These are phyloP conservation scores for Hawksworthiomyces lignivorus DNA, from an alignment of 2,329 filamentous ascomycete genomes.

Conservation along the genomic window DNA sequence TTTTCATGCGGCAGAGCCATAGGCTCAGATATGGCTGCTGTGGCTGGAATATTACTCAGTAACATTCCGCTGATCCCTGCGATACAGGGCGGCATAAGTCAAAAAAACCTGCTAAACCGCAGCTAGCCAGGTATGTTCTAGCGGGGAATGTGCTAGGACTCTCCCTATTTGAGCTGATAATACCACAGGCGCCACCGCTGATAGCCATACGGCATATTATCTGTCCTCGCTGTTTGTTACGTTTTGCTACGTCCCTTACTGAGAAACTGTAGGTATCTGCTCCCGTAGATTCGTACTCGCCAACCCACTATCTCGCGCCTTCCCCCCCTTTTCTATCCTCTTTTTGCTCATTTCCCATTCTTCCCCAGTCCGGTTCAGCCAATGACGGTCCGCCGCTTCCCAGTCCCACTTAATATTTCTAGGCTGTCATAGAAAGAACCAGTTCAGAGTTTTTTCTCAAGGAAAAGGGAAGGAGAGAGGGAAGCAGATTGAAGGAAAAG, in stretches of 20 bases:
- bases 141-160: neutral
- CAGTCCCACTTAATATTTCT: conserved; percentile 6
- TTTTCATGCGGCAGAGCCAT: too few relatives aligned
- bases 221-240: neutral
- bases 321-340: conserved; percentile 9
- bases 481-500: neutral
- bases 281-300: too few relatives aligned
- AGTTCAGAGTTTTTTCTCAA: too few relatives aligned
- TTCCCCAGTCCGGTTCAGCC: conserved; percentile 8
- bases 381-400: conserved; percentile 3
- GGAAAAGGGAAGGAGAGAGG: neutral
- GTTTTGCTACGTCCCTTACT: neutral
- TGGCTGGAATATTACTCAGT: neutral
- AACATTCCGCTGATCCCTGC: conserved; percentile 1
- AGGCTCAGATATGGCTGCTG: too few relatives aligned
- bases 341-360: conserved; percentile 8
- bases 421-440: too few relatives aligned
- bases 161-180: too few relatives aligned
- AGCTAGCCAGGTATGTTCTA: conserved; percentile 13
- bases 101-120: conserved; percentile 6
- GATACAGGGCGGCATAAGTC: too few relatives aligned
- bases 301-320: neutral
- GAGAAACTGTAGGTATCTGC: too few relatives aligned
- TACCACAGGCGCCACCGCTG: too few relatives aligned
- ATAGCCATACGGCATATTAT: too few relatives aligned